A percentile compares a stretch with the other conserved stretches of the same genome.
These are phyloP conservation scores for Parathielavia appendiculata DNA, from an alignment of 495 filamentous ascomycete genomes.

Conservation along the genomic window DNA sequence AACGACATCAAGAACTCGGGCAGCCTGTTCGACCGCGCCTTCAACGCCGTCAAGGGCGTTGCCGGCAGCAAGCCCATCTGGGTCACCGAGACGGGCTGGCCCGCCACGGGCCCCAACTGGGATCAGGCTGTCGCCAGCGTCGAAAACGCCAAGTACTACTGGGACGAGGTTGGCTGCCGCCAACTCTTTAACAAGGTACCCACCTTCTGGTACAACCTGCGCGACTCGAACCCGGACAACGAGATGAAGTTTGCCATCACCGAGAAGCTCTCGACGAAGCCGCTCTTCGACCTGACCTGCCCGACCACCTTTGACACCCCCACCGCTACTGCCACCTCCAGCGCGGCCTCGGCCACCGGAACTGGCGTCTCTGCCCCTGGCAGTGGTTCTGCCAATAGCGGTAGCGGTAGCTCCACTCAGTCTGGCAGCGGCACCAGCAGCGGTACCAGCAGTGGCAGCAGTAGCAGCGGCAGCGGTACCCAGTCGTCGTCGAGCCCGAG, in stretches of 20 bases:
- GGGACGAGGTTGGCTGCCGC: conserved; percentile 65
- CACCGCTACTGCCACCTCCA: conserved; percentile 15
- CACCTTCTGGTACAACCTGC: conserved; percentile 58
- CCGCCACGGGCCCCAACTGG: conserved; percentile 38
- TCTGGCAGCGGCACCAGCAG: conserved; percentile 22
- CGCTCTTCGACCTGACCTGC: conserved; percentile 58
- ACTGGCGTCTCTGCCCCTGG: conserved; percentile 19
- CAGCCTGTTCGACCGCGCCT: conserved; percentile 40
- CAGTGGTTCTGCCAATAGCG: conserved; percentile 18
- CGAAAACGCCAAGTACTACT: conserved; percentile 65
- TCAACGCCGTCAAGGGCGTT: conserved; percentile 28
- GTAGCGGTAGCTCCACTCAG: conserved; percentile 8
- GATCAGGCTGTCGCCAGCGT: conserved; percentile 54
- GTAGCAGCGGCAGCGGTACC: conserved; percentile 20
- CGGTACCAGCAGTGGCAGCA: conserved; percentile 12
- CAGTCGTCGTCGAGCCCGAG: conserved; percentile 1
- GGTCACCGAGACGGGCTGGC: conserved; percentile 53
- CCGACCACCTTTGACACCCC: conserved; percentile 36
- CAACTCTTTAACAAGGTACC: conserved; percentile 58
- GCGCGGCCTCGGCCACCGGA: conserved; percentile 17
- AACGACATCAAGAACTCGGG: conserved; percentile 42
- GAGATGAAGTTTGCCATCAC: conserved; percentile 42
- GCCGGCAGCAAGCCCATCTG: conserved; percentile 44
- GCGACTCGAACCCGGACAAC: conserved; percentile 45
- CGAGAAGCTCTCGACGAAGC: conserved; percentile 49